Evolutionary conservation across 306 rosid species (phyloP), one percentile per base, ranked within the genome.

Genomic region (Vigna nakashimae): DNA sequence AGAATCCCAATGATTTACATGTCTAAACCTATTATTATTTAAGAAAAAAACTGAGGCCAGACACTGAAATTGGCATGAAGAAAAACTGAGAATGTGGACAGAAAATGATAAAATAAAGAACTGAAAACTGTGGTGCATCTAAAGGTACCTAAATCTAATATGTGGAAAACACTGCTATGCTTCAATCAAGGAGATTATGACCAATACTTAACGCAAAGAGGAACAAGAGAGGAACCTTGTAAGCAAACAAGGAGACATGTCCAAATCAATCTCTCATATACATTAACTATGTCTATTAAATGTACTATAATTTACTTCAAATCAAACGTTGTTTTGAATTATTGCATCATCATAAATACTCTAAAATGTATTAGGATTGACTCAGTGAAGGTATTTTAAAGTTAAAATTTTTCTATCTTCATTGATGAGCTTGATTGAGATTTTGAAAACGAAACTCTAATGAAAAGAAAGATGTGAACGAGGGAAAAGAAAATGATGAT

Each of bases 131-230:
- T 4, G 38, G n/a, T 51, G 22, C 42, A 4, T 20, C 24, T 73
- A 56, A 57, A 73, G 1, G 7, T 34, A 6, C 51, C 24, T 20
- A 38, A 38, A 38, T 16, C 16, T 16, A 38, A 76, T 36, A 16
- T 50, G 10, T 52, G 64, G 66, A 16, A 48, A 13, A 62, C 16
- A 0, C 24, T 4, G 15, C n/a, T 1, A 58, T 58, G 64, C 64
- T n/a, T 76, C 5, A 50, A 34, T 75, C 43, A 76, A 64, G 80
- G 73, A 65, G 73, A 65, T 36, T 36, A 20, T 18, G 55, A 65
- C 43, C 52, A 22, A 65, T 22, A 65, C 56, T 38, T 24, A 14
- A 65, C 15, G 43, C 67, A 22, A 40, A 40, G 32, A 65, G 56
- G 60, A 45, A 43, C 48, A 45, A 13, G 1, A 6, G 46, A 16